Base-by-base conservation (phyloP, 202 grass and related monocot species). In the Musa balbisiana region DNA sequence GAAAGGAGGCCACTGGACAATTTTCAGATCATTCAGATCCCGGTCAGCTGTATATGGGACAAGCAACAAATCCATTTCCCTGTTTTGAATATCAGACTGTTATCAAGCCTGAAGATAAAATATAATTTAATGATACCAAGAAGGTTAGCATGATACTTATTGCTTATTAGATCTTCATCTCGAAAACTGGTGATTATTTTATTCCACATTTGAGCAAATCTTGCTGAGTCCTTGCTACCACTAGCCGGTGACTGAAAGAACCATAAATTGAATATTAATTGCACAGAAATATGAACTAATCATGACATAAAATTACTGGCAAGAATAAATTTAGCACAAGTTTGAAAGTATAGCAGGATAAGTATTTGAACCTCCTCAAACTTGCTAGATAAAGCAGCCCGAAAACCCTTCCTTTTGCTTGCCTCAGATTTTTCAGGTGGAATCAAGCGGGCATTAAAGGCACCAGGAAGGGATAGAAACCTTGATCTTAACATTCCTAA, bases 181-280 rank as follows among this genome's bases (percentile, higher is more conserved):
- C 93, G 85, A 53, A 93, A 97, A 64, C 93, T 97, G 77, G 93
- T 91, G 72, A 97, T 97, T 54, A 97, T 97, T 86, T 87, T 63
- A 76, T 97, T 97, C 93, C 93, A 97, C 58, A 93, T 93, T 74
- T 93, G 93, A 81, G 90, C 88, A 87, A 97, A 97, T 80, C 86
- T 85, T 77, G 90, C 88, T 62, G 82, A 86, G 60, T 87, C 86
- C 79, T 85, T 82, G 82, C 83, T 89, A 27, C 51, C 70, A 56
- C 81, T 86, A 64, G 81, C 81, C 22, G 79, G 66, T 26, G 76
- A 80, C 93, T 97, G 69, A 79, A 87, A 73, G n/a, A 74, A 80
- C 64, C 72, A 72, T 11, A 2, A 70, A 75, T 2, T 11, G 62
- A 51, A 77, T 52, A 52, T 76, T 63, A 52, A 22, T 10, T 51